Evolutionary conservation across 768 basidiomycete genomes (phyloP).

Genomic region (Hemileccinum rubropunctum): DNA sequence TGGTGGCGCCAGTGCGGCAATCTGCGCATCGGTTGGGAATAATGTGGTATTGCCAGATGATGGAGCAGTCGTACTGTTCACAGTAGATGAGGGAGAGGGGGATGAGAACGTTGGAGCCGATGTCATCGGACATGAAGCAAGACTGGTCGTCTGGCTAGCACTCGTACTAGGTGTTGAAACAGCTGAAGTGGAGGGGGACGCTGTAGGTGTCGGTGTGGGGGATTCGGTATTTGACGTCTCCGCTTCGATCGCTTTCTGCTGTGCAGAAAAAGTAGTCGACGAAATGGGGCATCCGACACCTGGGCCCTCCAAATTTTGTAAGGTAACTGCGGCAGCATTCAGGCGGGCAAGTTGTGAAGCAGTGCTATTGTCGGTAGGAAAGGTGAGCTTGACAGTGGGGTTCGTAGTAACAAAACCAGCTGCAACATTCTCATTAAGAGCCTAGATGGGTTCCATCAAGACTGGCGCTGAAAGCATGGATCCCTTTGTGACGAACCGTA

Average conservation of each 20-base stretch:
- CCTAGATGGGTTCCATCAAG: slow-evolving; percentile 24
- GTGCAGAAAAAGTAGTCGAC: slow-evolving; percentile 57
- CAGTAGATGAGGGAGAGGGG: not conserved
- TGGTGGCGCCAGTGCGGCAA: slow-evolving; percentile 50
- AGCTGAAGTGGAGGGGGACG: not conserved
- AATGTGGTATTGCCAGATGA: slow-evolving; percentile 6
- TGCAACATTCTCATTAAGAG: slow-evolving; percentile 51
- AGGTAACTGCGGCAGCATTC: slow-evolving; percentile 55
- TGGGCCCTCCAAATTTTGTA: slow-evolving; percentile 72
- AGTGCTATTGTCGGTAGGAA: slow-evolving; percentile 59
- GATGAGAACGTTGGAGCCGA: not conserved
- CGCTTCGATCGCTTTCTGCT: slow-evolving; percentile 25
- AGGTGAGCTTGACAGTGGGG: slow-evolving; percentile 53
- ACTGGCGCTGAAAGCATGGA: not conserved
- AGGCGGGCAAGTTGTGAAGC: slow-evolving; percentile 55
- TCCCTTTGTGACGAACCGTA: slow-evolving; percentile 30
- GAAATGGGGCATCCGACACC: slow-evolving; percentile 68
- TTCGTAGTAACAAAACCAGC: slow-evolving; percentile 68
- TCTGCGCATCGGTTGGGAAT: slow-evolving; percentile 23
- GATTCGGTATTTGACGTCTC: slow-evolving; percentile 2
- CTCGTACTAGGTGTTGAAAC: not conserved
- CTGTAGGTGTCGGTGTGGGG: not conserved
- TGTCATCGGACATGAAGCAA: slow-evolving; percentile 2
- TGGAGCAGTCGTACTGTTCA: not conserved
- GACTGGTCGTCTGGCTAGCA: not conserved